These are phyloP conservation scores for Zygosaccharomyces gambellarensis DNA, from an alignment of 805 yeast genomes.

Conservation along the genomic window DNA sequence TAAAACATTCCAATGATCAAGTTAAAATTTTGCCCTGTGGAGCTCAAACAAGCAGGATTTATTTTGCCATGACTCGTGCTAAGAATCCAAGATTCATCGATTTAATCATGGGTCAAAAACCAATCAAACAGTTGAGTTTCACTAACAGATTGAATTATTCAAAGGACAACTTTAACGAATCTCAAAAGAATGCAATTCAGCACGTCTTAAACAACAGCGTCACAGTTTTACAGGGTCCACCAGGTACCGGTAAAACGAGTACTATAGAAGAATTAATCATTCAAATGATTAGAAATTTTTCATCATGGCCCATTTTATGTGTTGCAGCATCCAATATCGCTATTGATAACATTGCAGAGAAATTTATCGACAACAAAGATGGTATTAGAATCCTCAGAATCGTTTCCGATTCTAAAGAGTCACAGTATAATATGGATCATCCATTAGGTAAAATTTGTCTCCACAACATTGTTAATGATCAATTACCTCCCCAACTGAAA, in stretches of 20 bases:
- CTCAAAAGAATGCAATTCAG: constrained; percentile 53
- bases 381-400: constrained; percentile 51
- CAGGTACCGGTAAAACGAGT: constrained; percentile 77
- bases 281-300: constrained; percentile 50
- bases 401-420: constrained; percentile 55
- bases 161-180: constrained; percentile 48
- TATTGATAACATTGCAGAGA: constrained; percentile 71
- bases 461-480: constrained; percentile 53
- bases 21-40: constrained; percentile 54
- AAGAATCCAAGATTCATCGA: constrained; percentile 47
- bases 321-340: constrained; percentile 76
- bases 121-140: constrained; percentile 53
- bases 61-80: constrained; percentile 61
- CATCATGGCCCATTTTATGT: constrained; percentile 60
- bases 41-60: constrained; percentile 56
- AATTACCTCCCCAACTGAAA: constrained; percentile 43
- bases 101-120: constrained; percentile 51
- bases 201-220: constrained; percentile 48
- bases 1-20: constrained; percentile 32
- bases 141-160: constrained; percentile 49
- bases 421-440: constrained; percentile 54
- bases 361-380: constrained; percentile 47
- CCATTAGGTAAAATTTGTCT: constrained; percentile 56
- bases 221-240: constrained; percentile 70
- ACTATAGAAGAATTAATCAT: constrained; percentile 60